Evolutionary conservation across 345 rosid genomes (phyloP), one percentile per base, ranked within the genome.

Genomic region (Psidium friedrichsthalianum): DNA sequence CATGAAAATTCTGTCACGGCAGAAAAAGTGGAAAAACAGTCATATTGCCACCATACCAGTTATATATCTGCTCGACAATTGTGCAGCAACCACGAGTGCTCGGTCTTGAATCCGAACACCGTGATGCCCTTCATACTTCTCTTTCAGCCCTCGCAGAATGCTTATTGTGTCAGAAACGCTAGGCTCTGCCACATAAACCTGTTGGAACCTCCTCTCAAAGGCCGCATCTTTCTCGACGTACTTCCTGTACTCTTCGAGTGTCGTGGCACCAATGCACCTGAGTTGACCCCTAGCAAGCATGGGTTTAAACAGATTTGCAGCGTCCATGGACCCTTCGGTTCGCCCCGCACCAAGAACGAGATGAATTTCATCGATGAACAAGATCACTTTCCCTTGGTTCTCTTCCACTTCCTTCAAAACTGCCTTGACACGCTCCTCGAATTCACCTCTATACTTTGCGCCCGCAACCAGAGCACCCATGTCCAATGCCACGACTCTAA

Each of bases 231-330:
- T 97, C 93, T 97, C 99, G 85, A 95, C 98, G 83, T 95, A 95
- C 85, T 97, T 97, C 85, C 98, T 91, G 32, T 97, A 95, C 86
- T 95, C 99, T 2, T 95, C 93, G 13, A 96, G 92, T 0, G 99
- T 95, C 6, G 98, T 96, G 32, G 98, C 98, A 13, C 98, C 99
- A 49, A 96, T 94, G 74, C 99, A 96, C 55, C 98, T 90, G 18
- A 96, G 95, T 89, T 96, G 98, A 42, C 99, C 98, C 89, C 97
- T 92, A 51, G 96, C 99, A 84, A 96, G 95, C 99, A 95, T 95
- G 0, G 98, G 99, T 92, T 95, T 96, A 64, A 96, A 94, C 57
- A 96, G 93, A 83, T 96, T 96, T 1, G 99, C 99, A 13, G 98
- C 99, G 88, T 96, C 99, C 98, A 95, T 96, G 1, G 99, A 95